Base-by-base conservation (phyloP, 73 alveolate genomes). In the Paramecium primaurelia region DNA sequence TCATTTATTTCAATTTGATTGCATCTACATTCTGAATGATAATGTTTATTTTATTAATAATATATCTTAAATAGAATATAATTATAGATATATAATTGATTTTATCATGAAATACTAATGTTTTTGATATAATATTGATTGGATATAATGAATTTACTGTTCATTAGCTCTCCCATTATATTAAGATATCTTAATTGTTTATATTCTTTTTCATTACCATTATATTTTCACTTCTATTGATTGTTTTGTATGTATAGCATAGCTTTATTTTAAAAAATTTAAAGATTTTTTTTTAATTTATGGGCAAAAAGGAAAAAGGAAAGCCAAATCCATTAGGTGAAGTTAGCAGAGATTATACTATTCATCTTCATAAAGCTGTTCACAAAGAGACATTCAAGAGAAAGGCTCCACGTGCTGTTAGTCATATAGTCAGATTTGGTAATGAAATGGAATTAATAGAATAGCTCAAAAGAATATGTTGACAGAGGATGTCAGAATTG, bases 401-500 rank as follows among this genome's bases (percentile, higher is more conserved):
- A 94, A 93, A 97, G 92, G 99, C 99, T 73, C 99, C 99, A 32
- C 86, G 98, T 73, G 98, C 99, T 45, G 94, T 97, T 49, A 94
- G 98, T 91, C 97, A 95, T 28, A 97, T 97, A 86, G 95, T 92
- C 54, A 95, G 94, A 90, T 97, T 97, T 94, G 91, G 91, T 80
- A 80, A 2, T 45, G 20, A 49, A 22, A 2, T 32, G 2, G 47
- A 28, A 25, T 59, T 10, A 64, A 25, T 28, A 28, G 77, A 42
- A 28, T 89, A 77, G 99, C 97, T 86, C 68, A 75, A 86, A 94
- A 88, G 88, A 98, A 95, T 92, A 97, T 97, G 99, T 83, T 87
- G 93, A 97, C 99, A 71, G 96, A 97, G 87, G 99, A 97, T 93
- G 98, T 97, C 75, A 94, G 99, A 92, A 93, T 97, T 90, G 99